Conservation (phyloP, 345 rosid species). For the Salix caprea region DNA sequence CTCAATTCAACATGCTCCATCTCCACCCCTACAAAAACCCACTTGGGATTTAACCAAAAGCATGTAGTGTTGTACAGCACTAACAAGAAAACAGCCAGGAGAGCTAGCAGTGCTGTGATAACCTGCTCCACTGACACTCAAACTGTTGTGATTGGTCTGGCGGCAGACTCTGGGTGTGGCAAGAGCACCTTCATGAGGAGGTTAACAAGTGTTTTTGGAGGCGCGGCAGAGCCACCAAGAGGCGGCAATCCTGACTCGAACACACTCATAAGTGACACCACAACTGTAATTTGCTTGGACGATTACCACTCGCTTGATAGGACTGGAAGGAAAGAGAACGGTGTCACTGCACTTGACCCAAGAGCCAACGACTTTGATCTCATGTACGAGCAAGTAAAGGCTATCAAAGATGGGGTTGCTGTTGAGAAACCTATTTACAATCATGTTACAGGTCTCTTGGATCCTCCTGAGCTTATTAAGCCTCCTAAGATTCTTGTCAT, state of each 20-base stretch:
- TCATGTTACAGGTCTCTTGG: constrained; percentile 86
- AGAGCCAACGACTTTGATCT: constrained; percentile 86
- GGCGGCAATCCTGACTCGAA: constrained; percentile 98
- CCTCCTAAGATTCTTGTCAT: constrained; percentile 97
- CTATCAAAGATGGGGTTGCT: constrained; percentile 66
- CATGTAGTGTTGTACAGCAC: constrained; percentile 47
- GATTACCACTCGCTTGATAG: constrained; percentile 92
- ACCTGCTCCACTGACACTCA: constrained; percentile 50
- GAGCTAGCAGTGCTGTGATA: constrained; percentile 32
- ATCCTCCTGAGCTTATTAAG: constrained; percentile 83
- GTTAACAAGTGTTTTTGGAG: constrained; percentile 88
- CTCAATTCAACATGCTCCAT: constrained; percentile 63
- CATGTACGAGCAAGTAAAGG: constrained; percentile 95
- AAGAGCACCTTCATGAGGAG: constrained; percentile 91
- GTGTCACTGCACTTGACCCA: constrained; percentile 94
- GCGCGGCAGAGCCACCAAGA: constrained; percentile 86
- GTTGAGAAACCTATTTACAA: constrained; percentile 91
- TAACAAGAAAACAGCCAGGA: constrained; percentile 20
- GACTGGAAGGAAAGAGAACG: constrained; percentile 81
- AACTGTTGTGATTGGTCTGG: constrained; percentile 88
- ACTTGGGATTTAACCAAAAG: constrained; percentile 40
- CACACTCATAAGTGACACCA: constrained; percentile 84
- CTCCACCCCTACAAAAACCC: constrained; percentile 46
- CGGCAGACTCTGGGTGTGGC: constrained; percentile 94
- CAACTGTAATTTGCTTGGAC: constrained; percentile 88